Base-by-base conservation (phyloP, 345 rosid species). In the Populus deltoides region DNA sequence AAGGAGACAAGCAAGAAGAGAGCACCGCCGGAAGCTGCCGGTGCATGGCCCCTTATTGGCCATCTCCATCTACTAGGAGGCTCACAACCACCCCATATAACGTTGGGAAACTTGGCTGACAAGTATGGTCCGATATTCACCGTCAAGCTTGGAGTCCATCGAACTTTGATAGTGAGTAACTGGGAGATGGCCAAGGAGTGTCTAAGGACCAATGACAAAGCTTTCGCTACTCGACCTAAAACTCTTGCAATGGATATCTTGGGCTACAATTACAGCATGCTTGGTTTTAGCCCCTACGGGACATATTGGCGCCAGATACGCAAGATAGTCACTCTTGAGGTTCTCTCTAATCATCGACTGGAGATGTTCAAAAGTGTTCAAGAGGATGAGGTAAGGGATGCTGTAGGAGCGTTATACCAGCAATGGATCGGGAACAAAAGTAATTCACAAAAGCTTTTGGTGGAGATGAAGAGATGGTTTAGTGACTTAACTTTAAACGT, bases 301-400 rank as follows among this genome's bases (percentile, higher is more conserved):
- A 68, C 81, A 4, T 80, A 78, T 39, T 85, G 88, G 90, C 87
- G 86, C 4, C 74, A 71, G 0, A 4, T 77, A 4, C 85, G 87
- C 61, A 85, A 75, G 80, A 18, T 83, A 0, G 31, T 53, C n/a
- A 77, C 78, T 0, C 15, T 73, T 4, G 83, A 87, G 80, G 80
- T 87, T 59, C 86, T 87, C 75, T 87, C 88, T 3, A 76, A 41
- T 80, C 80, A 57, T 66, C 81, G 81, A 35, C 81, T 87, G 6
- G 78, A 77, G 31, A 71, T 49, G 65, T 79, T 87, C 39, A 69
- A 71, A 53, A 49, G 59, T 24, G 73, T 81, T 0, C 74, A 78
- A 11, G 83, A 66, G 18, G 55, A 79, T 1, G 86, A 79, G 66
- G 45, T 81, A 8, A 75, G 22, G 6, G 74, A 77, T 7, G 49